Conservation (phyloP, 768 basidiomycete species). For the Aureoboletus auriporus region DNA sequence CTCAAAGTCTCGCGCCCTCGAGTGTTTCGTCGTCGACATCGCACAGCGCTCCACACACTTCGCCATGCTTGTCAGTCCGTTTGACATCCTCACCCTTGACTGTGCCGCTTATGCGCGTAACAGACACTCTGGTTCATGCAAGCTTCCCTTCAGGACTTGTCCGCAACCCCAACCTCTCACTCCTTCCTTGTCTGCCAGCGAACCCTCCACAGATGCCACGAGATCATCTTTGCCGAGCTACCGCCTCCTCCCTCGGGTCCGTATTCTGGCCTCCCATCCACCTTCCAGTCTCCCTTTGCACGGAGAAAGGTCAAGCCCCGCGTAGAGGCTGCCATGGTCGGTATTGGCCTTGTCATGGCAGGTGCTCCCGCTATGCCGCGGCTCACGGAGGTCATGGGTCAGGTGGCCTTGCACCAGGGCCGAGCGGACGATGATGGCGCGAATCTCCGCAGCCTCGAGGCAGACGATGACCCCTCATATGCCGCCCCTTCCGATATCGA, state of each 20-base stretch:
- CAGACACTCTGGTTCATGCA: slow-evolving; percentile 99
- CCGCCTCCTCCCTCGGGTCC: slow-evolving; percentile 63
- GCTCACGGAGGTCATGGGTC: slow-evolving; percentile 69
- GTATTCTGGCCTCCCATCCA: slow-evolving; percentile 57
- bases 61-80: slow-evolving; percentile 81
- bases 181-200: slow-evolving; percentile 92
- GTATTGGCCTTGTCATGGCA: slow-evolving; percentile 78
- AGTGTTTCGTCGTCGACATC: slow-evolving; percentile 88
- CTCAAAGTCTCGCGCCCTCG: slow-evolving; percentile 86
- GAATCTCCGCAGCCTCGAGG: slow-evolving; percentile 46
- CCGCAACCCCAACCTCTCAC: slow-evolving; percentile 45
- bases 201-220: slow-evolving; percentile 85
- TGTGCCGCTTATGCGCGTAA: slow-evolving; percentile 5
- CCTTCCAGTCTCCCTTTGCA: slow-evolving; percentile 44
- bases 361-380: slow-evolving; percentile 73
- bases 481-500: slow-evolving; percentile 18
- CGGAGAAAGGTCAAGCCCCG: slow-evolving; percentile 70
- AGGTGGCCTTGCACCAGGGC: slow-evolving; percentile 89
- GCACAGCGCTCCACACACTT: slow-evolving; percentile 92
- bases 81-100: slow-evolving; percentile 14
- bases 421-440: slow-evolving; percentile 60
- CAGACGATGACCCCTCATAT: slow-evolving; percentile 37
- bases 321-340: slow-evolving; percentile 73
- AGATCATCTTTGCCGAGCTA: slow-evolving; percentile 92
- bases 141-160: slow-evolving; percentile 83